Base-by-base conservation (phyloP, 352 stramenopile species). In the Pilasporangium apinafurcum region DNA sequence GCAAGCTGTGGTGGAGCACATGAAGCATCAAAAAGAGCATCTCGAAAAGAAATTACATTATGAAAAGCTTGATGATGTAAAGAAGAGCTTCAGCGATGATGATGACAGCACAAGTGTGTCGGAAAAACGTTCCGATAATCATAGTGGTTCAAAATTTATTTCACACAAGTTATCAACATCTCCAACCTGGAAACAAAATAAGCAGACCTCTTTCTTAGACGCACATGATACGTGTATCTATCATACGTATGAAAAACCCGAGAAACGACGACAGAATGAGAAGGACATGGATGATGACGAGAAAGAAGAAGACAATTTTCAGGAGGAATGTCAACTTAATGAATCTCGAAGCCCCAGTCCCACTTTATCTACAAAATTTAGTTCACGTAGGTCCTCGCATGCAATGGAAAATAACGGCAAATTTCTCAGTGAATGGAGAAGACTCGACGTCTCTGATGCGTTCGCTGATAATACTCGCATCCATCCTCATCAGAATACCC, bases 41-140 rank as follows among this genome's bases (percentile, higher is more conserved):
- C 44, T 62, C 12, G 59, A 83, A 46, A 42, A 40, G 30, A 52
- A 82, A 13, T 42, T 80, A 3, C 62, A 56, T 7, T 51, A 66
- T 1, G 58, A 66, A 12, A 77, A 77, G 29, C 34, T 77, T 7
- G 53, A 53, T 0, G 62, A 70, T n/a, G 9, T 82, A 18, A 68
- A 75, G 17, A 58, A 53, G 17, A 76, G 54, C 49, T 65, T 81
- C 12, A 45, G 64, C 9, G 45, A 26, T 13, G 48, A 51, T 4
- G 32, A 30, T 3, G 49, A 36, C 17, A 29, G 47, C 17, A 1
- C 36, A n/a, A 17, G 37, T 37, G n/a, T 35, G 8, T 46, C 26
- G 31, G 14, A 25, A 4, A 30, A 43, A 41, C 39, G 12, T 36
- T 27, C 26, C 9, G 25, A 39, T 10, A 32, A 37, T 13, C 24